Evolutionary conservation across 2,329 filamentous ascomycete species (phyloP), one percentile per base, ranked within the genome.

Genomic region (Monosporascus sp.): DNA sequence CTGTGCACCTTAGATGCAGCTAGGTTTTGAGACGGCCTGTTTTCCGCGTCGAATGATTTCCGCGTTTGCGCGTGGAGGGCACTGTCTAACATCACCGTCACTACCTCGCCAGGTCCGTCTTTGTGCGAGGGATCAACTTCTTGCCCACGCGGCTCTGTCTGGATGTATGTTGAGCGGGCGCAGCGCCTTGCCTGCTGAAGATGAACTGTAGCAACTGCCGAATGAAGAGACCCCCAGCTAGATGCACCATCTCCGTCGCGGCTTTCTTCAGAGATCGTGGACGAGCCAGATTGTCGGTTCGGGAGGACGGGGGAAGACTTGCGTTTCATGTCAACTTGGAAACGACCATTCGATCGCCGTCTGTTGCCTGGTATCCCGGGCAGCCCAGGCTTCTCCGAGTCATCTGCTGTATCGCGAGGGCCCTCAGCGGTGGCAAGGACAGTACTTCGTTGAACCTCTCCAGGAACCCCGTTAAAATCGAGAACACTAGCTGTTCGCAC

Each of bases 281-380:
- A 72, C 59, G 62, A 63, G 11, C 63, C 64, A 14, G 69, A 71
- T 25, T 66, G 69, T 49, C 71, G 70, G 15, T 56, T 52, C 7
- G 78, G 77, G 44, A 82, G 67, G 2, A 81, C 70, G 2, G 77
- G 77, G 17, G 79, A 82, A 3, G 78, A 81, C 49, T 71, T 73
- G 18, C 77, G 74, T 58, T 75, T 74, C 18, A 61, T 61, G 46
- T 63, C 69, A 15, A 67, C 64, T 50, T 61, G 49, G 31, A 64
- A 53, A 46, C 35, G 24, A 8, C 39, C 18, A 35, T 50, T 36
- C 50, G 52, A 48, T 22, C 39, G 54, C 44, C 49, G 50, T 41
- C 57, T 57, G 17, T 60, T 57, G 15, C 46, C 37, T 5, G 60
- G 53, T 48, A 72, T 66, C n/a, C 62, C 71, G 7, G 70, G 69